Evolutionary conservation across 2,329 filamentous ascomycete species (phyloP).

Genomic region (Chaetomiaceae sp.): DNA sequence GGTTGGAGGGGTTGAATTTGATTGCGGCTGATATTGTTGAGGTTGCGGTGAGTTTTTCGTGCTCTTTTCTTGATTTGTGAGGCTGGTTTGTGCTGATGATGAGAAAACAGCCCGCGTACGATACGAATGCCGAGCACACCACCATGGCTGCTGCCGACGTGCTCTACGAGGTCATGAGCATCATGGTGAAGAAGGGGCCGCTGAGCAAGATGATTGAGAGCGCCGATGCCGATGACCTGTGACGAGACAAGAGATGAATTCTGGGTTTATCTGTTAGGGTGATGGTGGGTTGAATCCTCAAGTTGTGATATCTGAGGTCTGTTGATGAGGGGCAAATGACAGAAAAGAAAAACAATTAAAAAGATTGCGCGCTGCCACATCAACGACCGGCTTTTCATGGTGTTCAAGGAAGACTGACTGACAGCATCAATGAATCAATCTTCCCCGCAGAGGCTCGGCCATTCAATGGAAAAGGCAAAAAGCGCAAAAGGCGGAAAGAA

Average conservation of each 20-base stretch:
- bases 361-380: too few relatives aligned
- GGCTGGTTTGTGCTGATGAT: constrained; percentile 1
- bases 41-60: constrained; percentile 48
- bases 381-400: too few relatives aligned
- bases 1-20: constrained; percentile 64
- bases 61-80: not conserved
- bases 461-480: too few relatives aligned
- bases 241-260: not conserved
- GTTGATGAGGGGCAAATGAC: too few relatives aligned
- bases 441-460: too few relatives aligned
- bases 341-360: too few relatives aligned
- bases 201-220: constrained; percentile 22
- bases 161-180: constrained; percentile 72
- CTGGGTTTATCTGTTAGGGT: too few relatives aligned
- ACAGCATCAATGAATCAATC: too few relatives aligned
- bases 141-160: constrained; percentile 70
- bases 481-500: too few relatives aligned
- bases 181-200: constrained; percentile 73
- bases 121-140: constrained; percentile 67
- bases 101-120: constrained; percentile 54
- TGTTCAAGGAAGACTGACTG: too few relatives aligned
- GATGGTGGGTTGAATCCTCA: too few relatives aligned
- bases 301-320: too few relatives aligned
- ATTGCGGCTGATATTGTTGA: constrained; percentile 70
- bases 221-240: constrained; percentile 17